Evolutionary conservation across 257 asterid genomes (phyloP).

Genomic region (Asclepias syriaca): DNA sequence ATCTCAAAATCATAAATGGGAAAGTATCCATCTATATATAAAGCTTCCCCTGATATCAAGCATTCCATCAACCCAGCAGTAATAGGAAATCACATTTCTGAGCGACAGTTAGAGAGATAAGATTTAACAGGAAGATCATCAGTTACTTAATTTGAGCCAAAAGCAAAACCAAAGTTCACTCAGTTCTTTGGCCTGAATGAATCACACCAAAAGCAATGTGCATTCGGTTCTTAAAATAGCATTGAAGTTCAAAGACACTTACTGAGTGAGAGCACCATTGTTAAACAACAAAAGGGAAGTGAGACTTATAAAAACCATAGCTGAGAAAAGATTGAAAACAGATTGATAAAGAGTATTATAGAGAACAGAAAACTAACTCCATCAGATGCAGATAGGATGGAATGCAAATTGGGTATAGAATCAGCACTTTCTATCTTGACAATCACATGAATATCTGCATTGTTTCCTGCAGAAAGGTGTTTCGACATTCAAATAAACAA

Average conservation of each 20-base stretch:
- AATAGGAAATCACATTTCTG: background rate
- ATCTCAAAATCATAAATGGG: background rate
- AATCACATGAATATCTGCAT: constrained; percentile 84
- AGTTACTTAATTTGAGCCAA: background rate
- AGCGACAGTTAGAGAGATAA: background rate
- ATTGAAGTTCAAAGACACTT: background rate
- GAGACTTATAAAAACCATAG: background rate
- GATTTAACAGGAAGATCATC: background rate
- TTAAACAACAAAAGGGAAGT: background rate
- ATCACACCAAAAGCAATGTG: background rate
- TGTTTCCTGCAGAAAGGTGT: constrained; percentile 49
- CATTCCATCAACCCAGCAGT: background rate
- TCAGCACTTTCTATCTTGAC: constrained; percentile 98
- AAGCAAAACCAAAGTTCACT: background rate
- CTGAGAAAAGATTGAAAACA: background rate
- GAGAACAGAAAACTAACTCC: constrained; percentile 60
- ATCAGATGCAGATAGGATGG: constrained; percentile 86
- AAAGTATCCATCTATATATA: background rate
- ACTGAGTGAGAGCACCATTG: background rate
- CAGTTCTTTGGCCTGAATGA: background rate
- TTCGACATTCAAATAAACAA: constrained; percentile 13
- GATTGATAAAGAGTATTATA: background rate
- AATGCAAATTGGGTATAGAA: constrained; percentile 86
- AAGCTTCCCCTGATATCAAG: background rate
- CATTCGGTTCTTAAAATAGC: background rate